phyloP scores from a whole-genome alignment of 2,329 filamentous ascomycete genomes.

The Trichoderma atroviride region DNA sequence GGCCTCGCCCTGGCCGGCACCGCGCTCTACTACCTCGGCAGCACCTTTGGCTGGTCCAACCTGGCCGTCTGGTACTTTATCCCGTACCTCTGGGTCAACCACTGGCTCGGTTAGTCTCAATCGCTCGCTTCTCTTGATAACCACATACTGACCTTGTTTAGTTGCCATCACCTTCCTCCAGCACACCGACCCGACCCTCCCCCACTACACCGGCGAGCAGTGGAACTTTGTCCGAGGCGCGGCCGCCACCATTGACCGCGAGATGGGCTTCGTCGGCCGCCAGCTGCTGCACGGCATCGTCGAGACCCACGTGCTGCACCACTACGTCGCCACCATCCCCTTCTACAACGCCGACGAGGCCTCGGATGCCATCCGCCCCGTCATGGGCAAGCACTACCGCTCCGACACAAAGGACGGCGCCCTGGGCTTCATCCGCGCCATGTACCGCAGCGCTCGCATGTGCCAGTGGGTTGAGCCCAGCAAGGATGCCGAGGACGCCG shows the following conservation, averaged over 20 bases:
- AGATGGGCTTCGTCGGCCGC: constrained; percentile 94
- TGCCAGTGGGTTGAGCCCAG: constrained; percentile 99
- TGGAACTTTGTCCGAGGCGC: constrained; percentile 96
- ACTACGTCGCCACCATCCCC: constrained; percentile 94
- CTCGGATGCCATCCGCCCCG: constrained; percentile 85
- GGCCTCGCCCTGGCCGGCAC: constrained; percentile 68
- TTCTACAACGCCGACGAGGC: constrained; percentile 98
- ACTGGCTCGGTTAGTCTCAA: constrained; percentile 97
- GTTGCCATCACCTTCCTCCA: constrained; percentile 97
- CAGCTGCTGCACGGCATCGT: constrained; percentile 92
- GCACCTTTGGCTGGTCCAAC: constrained; percentile 81
- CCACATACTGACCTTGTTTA: constrained; percentile 46
- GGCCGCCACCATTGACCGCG: constrained; percentile 93
- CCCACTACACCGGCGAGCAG: constrained; percentile 82
- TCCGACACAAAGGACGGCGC: constrained; percentile 75
- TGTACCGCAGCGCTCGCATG: constrained; percentile 79
- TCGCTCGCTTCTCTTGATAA: no score
- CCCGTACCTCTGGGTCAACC: constrained; percentile 97
- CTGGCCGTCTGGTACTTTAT: constrained; percentile 92
- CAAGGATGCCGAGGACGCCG: constrained; percentile 76
- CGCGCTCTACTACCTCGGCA: constrained; percentile 68
- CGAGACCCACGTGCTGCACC: constrained; percentile 96
- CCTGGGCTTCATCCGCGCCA: constrained; percentile 78
- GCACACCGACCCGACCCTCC: constrained; percentile 92
- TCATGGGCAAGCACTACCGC: constrained; percentile 97